Base-by-base conservation (phyloP, 1,284 basidiomycete genomes). In the Hymenochaete sp. region DNA sequence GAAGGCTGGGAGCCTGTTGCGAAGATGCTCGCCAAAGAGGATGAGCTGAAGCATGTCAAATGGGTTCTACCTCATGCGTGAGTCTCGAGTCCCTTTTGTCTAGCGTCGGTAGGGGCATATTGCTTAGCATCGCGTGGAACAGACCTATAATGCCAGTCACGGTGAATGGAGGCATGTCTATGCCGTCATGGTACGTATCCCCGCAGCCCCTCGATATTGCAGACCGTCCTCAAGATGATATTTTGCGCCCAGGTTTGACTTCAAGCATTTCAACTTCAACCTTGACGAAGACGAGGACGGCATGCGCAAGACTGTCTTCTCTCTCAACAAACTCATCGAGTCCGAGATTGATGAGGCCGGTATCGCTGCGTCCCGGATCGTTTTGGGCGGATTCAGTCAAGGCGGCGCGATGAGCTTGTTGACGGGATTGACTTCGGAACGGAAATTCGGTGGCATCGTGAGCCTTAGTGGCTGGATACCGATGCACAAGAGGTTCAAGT, bases 301-400 rank as follows among this genome's bases (percentile, higher is more conserved):
- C 22, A 83, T 95, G 73, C 67, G 85, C 27, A 61, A 73, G 26
- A 78, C 83, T 22, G 71, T 77, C 13, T 65, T 68, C 27, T 61
- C 67, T 16, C 71, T 95, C 54, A 81, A 82, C 56, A 63, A 72
- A 47, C 67, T 93, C 51, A 80, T 96, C 56, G 71, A 75, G 11
- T 69, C 72, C 3, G 92, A 95, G 61, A 68, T 91, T 26, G 77
- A 81, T 46, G 68, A 68, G 9, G 67, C 68, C 11, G 89, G 87
- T 21, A 77, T 83, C 42, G 71, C 77, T 4, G 65, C 81, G 21
- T 68, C 72, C 44, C 74, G 78, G 22, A 80, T 86, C 52, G 70
- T 93, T 13, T 63, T 95, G 22, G 90, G 88, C 26, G 92, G 93
- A 1, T 96, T 95, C 66, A 84, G 79, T 49, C 92, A 95, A 62